Conservation (phyloP, 805 yeast species). For the Candida suzukii region DNA sequence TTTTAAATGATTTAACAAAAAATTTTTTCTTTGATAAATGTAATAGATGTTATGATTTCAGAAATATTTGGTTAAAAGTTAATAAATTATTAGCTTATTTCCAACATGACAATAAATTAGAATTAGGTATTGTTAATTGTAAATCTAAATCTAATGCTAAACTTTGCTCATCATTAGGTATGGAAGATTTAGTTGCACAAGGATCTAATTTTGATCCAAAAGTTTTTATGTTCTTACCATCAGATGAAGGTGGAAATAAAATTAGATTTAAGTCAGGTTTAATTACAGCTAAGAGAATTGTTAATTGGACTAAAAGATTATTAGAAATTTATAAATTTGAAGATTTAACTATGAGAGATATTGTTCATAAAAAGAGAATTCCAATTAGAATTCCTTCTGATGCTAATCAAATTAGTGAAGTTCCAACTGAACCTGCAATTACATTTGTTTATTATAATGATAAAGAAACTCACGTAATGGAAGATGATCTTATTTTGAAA, state of each 20-base stretch:
- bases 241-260: constrained; percentile 40
- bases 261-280: constrained; percentile 30
- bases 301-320: constrained; percentile 42
- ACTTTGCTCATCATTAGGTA: constrained; percentile 47
- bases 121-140: constrained; percentile 55
- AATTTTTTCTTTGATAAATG: constrained; percentile 35
- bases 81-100: constrained; percentile 35
- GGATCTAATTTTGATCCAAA: constrained; percentile 14
- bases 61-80: constrained; percentile 51
- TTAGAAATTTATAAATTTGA: constrained; percentile 37
- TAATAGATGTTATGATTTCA: constrained; percentile 42
- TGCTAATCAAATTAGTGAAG: constrained; percentile 16
- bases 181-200: constrained; percentile 23
- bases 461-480: constrained; percentile 41
- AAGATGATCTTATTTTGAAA: constrained; percentile 57
- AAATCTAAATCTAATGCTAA: constrained; percentile 24
- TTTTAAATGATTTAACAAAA: constrained; percentile 25
- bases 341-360: constrained; percentile 15
- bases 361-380: constrained; percentile 17
- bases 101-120: constrained; percentile 8
- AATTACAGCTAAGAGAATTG: constrained; percentile 21
- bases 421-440: constrained; percentile 32
- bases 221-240: constrained; percentile 39
- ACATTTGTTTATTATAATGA: constrained; percentile 51
- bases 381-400: constrained; percentile 2